Percentiles rank a stretch among this genome's conserved stretches.
Evolutionary conservation across 2,329 filamentous ascomycete genomes (phyloP).

Genomic region (Aspergillus japonicus): DNA sequence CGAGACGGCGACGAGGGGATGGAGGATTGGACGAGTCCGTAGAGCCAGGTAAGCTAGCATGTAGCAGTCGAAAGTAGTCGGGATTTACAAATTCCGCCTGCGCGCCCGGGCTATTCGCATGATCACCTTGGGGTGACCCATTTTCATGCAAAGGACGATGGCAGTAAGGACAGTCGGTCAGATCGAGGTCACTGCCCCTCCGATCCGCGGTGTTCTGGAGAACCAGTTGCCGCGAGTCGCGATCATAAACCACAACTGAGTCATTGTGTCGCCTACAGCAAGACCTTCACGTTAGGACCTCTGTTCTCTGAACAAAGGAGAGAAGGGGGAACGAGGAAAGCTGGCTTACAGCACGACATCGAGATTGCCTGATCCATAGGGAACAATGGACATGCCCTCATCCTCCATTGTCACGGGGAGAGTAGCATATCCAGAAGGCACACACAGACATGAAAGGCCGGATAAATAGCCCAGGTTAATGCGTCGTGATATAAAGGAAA

Average conservation of each 20-base stretch:
- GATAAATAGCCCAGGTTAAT: not conserved
- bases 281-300: not conserved
- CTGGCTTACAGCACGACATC: conserved; percentile 46
- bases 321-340: conserved; percentile 2
- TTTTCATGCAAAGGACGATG: conserved; percentile 66
- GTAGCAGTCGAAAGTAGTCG: conserved; percentile 93
- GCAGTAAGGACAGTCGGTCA: conserved; percentile 83
- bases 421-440: conserved; percentile 16
- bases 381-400: conserved; percentile 44
- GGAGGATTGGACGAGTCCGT: conserved; percentile 46
- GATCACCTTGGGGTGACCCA: conserved; percentile 40
- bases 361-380: conserved; percentile 42
- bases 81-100: conserved; percentile 77
- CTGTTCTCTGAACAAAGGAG: not conserved
- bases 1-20: conserved; percentile 50
- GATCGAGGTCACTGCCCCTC: conserved; percentile 53
- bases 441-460: conserved; percentile 6
- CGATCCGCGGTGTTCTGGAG: conserved; percentile 62
- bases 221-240: conserved; percentile 77
- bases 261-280: conserved; percentile 78
- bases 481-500: not conserved
- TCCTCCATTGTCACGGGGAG: conserved; percentile 33
- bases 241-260: conserved; percentile 88
- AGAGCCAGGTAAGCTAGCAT: conserved; percentile 55
- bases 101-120: conserved; percentile 30